Conservation (phyloP, 495 filamentous ascomycete species). For the Tuber umbilicatum region DNA sequence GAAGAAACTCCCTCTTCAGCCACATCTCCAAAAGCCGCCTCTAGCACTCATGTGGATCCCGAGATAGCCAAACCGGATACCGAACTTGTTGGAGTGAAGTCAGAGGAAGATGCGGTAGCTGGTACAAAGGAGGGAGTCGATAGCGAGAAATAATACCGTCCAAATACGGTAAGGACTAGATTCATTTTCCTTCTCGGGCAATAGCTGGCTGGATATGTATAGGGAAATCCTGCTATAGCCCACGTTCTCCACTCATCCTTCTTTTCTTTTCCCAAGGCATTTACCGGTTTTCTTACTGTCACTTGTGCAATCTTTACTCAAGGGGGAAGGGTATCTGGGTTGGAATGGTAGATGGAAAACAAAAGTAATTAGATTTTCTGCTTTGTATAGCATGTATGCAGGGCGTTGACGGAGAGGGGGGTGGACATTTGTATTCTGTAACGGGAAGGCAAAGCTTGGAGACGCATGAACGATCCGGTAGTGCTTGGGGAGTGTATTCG, state of each 20-base stretch:
- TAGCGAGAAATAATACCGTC: not conserved
- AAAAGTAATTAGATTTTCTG: not conserved
- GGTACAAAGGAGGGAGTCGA: not conserved
- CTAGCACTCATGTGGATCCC: not conserved
- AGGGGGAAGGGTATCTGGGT: not conserved
- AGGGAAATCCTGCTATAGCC: not conserved
- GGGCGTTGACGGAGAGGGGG: not conserved
- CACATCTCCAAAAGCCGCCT: not conserved
- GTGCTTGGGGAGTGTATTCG: not conserved
- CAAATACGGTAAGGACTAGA: not conserved
- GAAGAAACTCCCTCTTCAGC: constrained; percentile 7
- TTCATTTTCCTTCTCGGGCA: not conserved
- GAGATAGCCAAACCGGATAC: not conserved
- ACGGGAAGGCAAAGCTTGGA: not conserved
- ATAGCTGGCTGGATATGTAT: not conserved
- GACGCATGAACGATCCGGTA: not conserved
- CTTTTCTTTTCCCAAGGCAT: not conserved
- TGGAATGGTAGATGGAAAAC: not conserved
- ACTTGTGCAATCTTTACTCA: not conserved
- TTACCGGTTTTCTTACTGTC: not conserved
- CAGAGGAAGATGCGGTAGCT: not conserved
- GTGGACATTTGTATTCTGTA: not conserved
- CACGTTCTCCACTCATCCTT: not conserved
- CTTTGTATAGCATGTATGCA: not conserved
- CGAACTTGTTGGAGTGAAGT: not conserved